A percentile compares a stretch with the other conserved stretches of the same genome.
Evolutionary conservation across 495 filamentous ascomycete species (phyloP).

Genomic region (Aspergillus diversus): DNA sequence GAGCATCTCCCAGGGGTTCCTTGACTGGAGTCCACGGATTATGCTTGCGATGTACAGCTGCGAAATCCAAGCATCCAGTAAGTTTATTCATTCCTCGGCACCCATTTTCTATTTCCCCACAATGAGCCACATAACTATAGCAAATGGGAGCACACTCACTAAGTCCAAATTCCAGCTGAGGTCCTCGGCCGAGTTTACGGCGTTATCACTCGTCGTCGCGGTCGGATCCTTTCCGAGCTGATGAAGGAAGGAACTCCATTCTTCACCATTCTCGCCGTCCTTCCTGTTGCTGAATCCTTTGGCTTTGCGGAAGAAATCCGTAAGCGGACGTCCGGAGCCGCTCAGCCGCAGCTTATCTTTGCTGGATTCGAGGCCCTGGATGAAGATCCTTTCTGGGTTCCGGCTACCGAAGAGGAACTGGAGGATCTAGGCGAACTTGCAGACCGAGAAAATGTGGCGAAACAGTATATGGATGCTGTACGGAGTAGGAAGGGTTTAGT

Average conservation of each 20-base stretch:
- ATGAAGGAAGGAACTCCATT: constrained; percentile 96
- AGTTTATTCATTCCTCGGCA: constrained; percentile 26
- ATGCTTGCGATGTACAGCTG: constrained; percentile 98
- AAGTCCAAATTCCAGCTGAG: constrained; percentile 62
- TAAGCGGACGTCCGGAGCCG: constrained; percentile 87
- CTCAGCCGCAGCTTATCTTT: constrained; percentile 91
- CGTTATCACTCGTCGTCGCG: constrained; percentile 87
- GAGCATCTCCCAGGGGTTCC: constrained; percentile 82
- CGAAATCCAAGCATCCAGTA: constrained; percentile 94
- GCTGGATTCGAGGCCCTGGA: constrained; percentile 85
- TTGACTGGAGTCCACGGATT: constrained; percentile 93
- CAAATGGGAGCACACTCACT: not conserved
- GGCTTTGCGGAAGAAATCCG: constrained; percentile 96
- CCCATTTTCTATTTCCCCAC: too few species aligned
- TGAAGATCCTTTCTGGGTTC: constrained; percentile 97
- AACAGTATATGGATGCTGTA: constrained; percentile 91
- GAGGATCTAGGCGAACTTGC: constrained; percentile 95
- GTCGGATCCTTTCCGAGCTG: constrained; percentile 83
- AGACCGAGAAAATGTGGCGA: constrained; percentile 93
- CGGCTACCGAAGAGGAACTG: constrained; percentile 92
- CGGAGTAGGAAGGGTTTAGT: constrained; percentile 82
- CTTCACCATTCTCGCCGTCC: constrained; percentile 83
- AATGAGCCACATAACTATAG: too few species aligned
- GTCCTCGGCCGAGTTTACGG: constrained; percentile 94
- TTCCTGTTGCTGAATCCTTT: constrained; percentile 93